Percentiles rank a stretch among this genome's conserved stretches.
Evolutionary conservation across 2,329 filamentous ascomycete species (phyloP).

Genomic region (Aspergillus sp.): DNA sequence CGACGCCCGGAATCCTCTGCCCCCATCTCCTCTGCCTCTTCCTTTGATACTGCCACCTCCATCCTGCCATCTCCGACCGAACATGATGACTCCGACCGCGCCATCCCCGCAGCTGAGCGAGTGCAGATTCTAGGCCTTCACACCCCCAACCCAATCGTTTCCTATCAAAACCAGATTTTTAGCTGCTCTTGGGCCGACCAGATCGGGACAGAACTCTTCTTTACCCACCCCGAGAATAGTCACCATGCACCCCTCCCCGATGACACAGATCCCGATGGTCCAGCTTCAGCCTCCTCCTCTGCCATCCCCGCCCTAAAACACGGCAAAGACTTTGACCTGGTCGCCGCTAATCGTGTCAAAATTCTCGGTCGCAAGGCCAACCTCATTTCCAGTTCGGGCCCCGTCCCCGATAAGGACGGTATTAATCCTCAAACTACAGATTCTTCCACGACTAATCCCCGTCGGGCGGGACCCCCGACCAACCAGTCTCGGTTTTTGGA

Average conservation of each 20-base stretch:
- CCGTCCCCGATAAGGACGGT: conserved; percentile 4
- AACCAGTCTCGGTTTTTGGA: conserved; percentile 57
- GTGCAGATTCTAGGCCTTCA: conserved; percentile 84
- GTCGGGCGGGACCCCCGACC: conserved; percentile 25
- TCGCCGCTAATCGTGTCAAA: conserved; percentile 66
- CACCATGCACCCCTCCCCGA: conserved; percentile 13
- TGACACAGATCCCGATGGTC: conserved; percentile 32
- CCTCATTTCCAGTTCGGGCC: conserved; percentile 45
- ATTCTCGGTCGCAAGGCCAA: conserved; percentile 64
- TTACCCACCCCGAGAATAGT: conserved; percentile 46
- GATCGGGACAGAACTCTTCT: conserved; percentile 77
- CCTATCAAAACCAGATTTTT: conserved; percentile 74
- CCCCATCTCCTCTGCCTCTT: background rate
- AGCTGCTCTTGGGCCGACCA: conserved; percentile 76
- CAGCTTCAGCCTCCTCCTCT: conserved; percentile 16
- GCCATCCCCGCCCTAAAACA: conserved; percentile 43
- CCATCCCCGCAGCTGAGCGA: conserved; percentile 24
- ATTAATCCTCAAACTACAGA: background rate
- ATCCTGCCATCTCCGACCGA: conserved; percentile 10
- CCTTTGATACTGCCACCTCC: conserved; percentile 5
- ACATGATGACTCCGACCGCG: background rate
- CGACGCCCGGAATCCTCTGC: conserved; percentile 14
- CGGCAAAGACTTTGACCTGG: conserved; percentile 57
- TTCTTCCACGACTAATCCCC: conserved; percentile 10
- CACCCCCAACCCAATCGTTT: conserved; percentile 68